Percentiles rank a stretch among this genome's conserved stretches.
These are phyloP conservation scores for Phytopythium helicoides DNA, from an alignment of 352 stramenopile species.

Conservation along the genomic window DNA sequence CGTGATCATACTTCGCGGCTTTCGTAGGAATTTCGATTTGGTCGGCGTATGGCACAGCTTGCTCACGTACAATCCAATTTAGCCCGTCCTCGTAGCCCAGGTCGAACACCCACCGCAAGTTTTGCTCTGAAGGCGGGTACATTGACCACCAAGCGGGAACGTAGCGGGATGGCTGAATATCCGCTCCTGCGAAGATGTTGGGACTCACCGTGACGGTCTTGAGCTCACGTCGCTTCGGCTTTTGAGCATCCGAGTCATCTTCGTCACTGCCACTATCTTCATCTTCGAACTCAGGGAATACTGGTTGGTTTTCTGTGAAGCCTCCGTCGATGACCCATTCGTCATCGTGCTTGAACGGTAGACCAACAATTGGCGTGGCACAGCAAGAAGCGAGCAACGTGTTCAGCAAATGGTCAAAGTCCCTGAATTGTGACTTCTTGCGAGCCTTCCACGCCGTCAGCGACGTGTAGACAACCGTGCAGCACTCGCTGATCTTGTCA, in stretches of 20 bases:
- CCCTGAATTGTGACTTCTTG: conserved; percentile 38
- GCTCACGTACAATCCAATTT: conserved; percentile 23
- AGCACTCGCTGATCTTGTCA: conserved; percentile 21
- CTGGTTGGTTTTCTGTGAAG: conserved; percentile 50
- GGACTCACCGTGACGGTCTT: conserved; percentile 31
- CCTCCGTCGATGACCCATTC: conserved; percentile 63
- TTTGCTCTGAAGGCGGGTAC: conserved; percentile 42
- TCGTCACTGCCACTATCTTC: too few species aligned
- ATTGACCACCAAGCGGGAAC: conserved; percentile 62
- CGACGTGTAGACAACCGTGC: conserved; percentile 53
- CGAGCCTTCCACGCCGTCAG: conserved; percentile 38
- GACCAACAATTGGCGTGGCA: conserved; percentile 37
- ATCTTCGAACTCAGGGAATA: conserved; percentile 17
- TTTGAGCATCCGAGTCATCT: too few species aligned
- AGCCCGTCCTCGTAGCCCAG: conserved; percentile 49
- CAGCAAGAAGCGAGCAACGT: conserved; percentile 56
- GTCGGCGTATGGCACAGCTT: conserved; percentile 6
- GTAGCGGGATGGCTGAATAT: conserved; percentile 66
- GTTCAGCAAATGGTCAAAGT: conserved; percentile 37
- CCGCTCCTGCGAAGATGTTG: conserved; percentile 28
- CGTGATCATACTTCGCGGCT: conserved; percentile 16
- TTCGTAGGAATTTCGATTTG: conserved; percentile 24
- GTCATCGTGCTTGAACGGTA: conserved; percentile 48
- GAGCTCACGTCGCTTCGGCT: too few species aligned
- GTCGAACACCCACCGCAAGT: conserved; percentile 55